phyloP scores from a whole-genome alignment of 257 asterid genomes.

The Coffea eugenioides region DNA sequence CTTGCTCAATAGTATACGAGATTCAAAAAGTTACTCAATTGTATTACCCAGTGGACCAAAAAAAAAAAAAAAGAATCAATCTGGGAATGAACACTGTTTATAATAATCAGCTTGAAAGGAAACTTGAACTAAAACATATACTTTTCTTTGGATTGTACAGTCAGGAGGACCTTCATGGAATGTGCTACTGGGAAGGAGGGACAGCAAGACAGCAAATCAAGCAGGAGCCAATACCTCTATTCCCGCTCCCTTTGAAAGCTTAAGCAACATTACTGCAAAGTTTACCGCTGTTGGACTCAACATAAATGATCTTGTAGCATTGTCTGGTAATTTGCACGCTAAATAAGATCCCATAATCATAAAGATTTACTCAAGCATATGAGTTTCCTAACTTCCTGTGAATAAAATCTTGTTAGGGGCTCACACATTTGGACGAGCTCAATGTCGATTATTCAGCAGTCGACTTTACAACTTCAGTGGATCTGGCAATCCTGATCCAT shows the following conservation, averaged over 20 bases:
- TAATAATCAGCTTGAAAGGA: not conserved
- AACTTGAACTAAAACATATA: not conserved
- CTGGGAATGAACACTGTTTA: too few relatives aligned
- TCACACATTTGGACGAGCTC: slow-evolving; percentile 69
- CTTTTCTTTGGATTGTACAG: slow-evolving; percentile 20
- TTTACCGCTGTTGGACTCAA: slow-evolving; percentile 54
- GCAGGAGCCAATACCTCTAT: slow-evolving; percentile 52
- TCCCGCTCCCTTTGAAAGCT: slow-evolving; percentile 53
- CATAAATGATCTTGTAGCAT: slow-evolving; percentile 50
- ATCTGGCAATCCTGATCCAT: slow-evolving; percentile 61
- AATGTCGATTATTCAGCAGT: slow-evolving; percentile 35
- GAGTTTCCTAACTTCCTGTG: not conserved
- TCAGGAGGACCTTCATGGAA: slow-evolving; percentile 72
- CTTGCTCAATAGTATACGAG: not conserved
- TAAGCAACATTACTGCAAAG: slow-evolving; percentile 47
- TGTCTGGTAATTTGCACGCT: slow-evolving; percentile 43
- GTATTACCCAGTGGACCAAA: not conserved
- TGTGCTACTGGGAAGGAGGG: slow-evolving; percentile 65
- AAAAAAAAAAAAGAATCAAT: not conserved
- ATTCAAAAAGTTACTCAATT: not conserved
- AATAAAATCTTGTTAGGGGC: slow-evolving; percentile 39
- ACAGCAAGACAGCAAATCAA: slow-evolving; percentile 53
- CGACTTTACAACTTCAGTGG: slow-evolving; percentile 53
- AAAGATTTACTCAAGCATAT: not conserved
- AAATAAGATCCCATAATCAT: not conserved